A percentile compares a stretch with the other conserved stretches of the same genome.
Conservation (phyloP, 768 basidiomycete species). For the Asterophora lycoperdoides region DNA sequence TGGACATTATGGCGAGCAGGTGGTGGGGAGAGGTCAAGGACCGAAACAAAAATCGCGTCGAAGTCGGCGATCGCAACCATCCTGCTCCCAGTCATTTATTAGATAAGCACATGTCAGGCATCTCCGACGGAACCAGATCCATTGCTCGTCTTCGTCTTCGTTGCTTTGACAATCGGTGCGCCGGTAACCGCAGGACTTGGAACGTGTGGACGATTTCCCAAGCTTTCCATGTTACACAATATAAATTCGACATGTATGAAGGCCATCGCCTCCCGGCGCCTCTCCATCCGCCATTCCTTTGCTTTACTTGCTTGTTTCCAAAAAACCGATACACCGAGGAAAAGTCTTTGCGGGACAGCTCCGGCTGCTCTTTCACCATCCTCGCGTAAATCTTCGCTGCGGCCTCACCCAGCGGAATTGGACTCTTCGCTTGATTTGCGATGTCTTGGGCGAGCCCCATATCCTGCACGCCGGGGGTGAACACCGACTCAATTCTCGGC, state of each 20-base stretch:
- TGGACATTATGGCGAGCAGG: constrained; percentile 27
- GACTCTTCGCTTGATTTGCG: constrained; percentile 42
- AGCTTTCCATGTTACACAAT: neutral
- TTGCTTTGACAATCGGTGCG: constrained; percentile 3
- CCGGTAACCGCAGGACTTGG: too few species aligned
- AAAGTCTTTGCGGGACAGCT: constrained; percentile 69
- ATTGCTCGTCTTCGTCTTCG: neutral
- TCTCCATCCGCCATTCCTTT: constrained; percentile 5
- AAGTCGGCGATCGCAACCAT: constrained; percentile 12
- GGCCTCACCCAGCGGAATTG: constrained; percentile 62
- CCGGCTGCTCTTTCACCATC: constrained; percentile 50
- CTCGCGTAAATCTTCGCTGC: constrained; percentile 61
- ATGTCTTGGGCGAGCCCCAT: constrained; percentile 76
- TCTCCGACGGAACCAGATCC: too few species aligned
- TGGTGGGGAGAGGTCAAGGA: constrained; percentile 9
- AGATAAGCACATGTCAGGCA: constrained; percentile 12
- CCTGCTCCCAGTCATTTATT: constrained; percentile 15
- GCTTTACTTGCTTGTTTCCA: constrained; percentile 30
- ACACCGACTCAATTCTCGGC: neutral
- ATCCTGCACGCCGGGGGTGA: constrained; percentile 46
- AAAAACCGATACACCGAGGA: constrained; percentile 72
- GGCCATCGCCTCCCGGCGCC: neutral
- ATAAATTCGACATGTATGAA: neutral
- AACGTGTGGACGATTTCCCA: too few species aligned
- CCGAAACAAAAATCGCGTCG: constrained; percentile 6